These are phyloP conservation scores for Asterophora parasitica DNA, from an alignment of 768 basidiomycete species.

Conservation along the genomic window DNA sequence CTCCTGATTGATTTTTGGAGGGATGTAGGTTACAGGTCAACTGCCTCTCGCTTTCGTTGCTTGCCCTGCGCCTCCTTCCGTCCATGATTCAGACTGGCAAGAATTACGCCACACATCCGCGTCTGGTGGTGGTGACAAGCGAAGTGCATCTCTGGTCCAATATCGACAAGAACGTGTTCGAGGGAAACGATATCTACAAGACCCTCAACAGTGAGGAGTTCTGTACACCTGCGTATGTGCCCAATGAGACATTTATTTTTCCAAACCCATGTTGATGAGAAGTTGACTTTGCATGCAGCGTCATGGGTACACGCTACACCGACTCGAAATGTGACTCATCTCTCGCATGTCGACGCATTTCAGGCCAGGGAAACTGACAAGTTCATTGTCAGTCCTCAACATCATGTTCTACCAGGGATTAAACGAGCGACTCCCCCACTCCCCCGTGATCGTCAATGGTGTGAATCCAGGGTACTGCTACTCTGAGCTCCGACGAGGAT, in stretches of 20 bases:
- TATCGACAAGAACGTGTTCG: slow-evolving; percentile 26
- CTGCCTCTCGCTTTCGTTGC: slow-evolving; percentile 34
- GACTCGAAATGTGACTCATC: slow-evolving; percentile 35
- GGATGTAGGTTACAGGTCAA: slow-evolving; percentile 43
- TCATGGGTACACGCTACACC: slow-evolving; percentile 20
- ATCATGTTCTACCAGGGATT: slow-evolving; percentile 36
- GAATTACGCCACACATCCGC: slow-evolving; percentile 25
- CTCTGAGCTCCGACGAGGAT: slow-evolving; percentile 29
- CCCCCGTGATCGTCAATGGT: slow-evolving; percentile 28
- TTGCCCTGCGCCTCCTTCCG: slow-evolving; percentile 40
- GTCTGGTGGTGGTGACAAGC: slow-evolving; percentile 40
- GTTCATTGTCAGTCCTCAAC: slow-evolving; percentile 31
- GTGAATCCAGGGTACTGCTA: slow-evolving; percentile 40
- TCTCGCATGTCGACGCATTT: too few species aligned
- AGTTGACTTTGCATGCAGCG: neutral
- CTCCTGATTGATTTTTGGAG: neutral
- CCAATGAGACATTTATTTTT: neutral
- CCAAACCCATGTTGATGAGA: neutral
- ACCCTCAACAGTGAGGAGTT: slow-evolving; percentile 28
- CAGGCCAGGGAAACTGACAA: too few species aligned
- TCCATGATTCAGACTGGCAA: slow-evolving; percentile 33
- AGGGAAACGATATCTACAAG: slow-evolving; percentile 6
- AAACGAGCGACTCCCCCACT: slow-evolving; percentile 22
- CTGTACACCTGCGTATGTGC: slow-evolving; percentile 11
- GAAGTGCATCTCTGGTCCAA: slow-evolving; percentile 32